phyloP scores from a whole-genome alignment of 2,329 filamentous ascomycete genomes.

The Pyricularia pennisetigena region DNA sequence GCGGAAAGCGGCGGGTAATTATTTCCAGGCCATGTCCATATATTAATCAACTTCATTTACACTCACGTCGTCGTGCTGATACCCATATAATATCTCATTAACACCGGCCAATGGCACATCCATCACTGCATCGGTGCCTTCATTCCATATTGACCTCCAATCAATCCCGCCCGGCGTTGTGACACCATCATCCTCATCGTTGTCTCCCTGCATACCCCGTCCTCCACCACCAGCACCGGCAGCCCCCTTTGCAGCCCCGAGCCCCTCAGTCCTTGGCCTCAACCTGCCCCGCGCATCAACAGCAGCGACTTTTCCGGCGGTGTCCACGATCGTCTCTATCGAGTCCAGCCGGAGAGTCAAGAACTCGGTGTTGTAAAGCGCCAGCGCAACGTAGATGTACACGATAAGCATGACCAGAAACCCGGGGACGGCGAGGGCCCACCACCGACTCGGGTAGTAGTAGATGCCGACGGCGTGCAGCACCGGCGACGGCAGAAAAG shows the following conservation, averaged over 20 bases:
- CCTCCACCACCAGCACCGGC: conserved; percentile 16
- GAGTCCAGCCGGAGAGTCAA: conserved; percentile 71
- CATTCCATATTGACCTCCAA: conserved; percentile 81
- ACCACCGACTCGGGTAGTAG: conserved; percentile 98
- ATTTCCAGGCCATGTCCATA: neutral
- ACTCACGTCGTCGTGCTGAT: conserved; percentile 7
- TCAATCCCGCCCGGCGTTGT: conserved; percentile 28
- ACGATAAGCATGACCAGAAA: conserved; percentile 82
- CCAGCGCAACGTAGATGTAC: conserved; percentile 91
- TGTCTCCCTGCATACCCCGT: conserved; percentile 22
- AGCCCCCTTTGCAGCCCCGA: conserved; percentile 24
- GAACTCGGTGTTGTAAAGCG: conserved; percentile 81
- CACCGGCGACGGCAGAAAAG: conserved; percentile 84
- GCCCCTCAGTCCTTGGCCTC: conserved; percentile 23
- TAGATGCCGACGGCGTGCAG: conserved; percentile 87
- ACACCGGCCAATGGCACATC: conserved; percentile 92
- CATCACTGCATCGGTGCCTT: conserved; percentile 94
- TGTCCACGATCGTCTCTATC: conserved; percentile 86
- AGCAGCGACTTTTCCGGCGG: conserved; percentile 75
- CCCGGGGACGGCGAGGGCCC: conserved; percentile 84
- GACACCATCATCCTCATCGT: conserved; percentile 15
- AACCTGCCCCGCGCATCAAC: conserved; percentile 61
- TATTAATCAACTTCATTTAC: neutral
- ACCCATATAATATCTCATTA: conserved; percentile 86
- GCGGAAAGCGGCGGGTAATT: neutral